A percentile compares a stretch with the other conserved stretches of the same genome.
These are phyloP conservation scores for Stagonosporopsis vannaccii DNA, from an alignment of 2,329 filamentous ascomycete genomes.

Conservation along the genomic window DNA sequence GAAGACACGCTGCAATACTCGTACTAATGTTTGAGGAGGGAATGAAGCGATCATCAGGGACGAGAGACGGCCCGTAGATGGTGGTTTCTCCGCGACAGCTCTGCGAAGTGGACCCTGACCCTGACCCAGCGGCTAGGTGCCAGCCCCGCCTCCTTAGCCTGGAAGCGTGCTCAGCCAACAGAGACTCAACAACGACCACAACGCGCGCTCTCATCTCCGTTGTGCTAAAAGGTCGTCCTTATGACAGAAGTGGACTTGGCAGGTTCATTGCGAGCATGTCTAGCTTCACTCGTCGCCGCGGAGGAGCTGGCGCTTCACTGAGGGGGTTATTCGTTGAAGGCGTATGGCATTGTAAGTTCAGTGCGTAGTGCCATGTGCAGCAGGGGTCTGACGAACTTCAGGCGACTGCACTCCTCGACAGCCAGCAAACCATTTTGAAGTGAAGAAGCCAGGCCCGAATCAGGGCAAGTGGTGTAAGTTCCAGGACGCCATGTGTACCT, in stretches of 20 bases:
- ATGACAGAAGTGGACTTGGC: not conserved
- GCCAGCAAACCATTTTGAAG: constrained; percentile 62
- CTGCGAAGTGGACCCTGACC: constrained; percentile 3
- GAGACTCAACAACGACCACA: not conserved
- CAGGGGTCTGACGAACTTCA: constrained; percentile 30
- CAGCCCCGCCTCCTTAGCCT: not conserved
- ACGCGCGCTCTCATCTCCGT: not conserved
- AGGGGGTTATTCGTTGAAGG: constrained; percentile 35
- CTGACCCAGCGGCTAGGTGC: not conserved
- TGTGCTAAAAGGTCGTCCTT: not conserved
- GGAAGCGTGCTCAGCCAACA: not conserved
- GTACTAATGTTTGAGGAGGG: not conserved
- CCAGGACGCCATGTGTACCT: not conserved
- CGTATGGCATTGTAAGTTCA: constrained; percentile 37
- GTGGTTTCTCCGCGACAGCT: not conserved
- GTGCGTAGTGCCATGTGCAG: not conserved
- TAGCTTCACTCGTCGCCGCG: constrained; percentile 14
- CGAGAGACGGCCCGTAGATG: constrained; percentile 3
- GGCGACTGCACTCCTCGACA: constrained; percentile 64
- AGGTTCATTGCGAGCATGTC: constrained; percentile 30
- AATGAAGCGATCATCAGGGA: not conserved
- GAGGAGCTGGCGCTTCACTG: constrained; percentile 16
- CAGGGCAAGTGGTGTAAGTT: constrained; percentile 60
- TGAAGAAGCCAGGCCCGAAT: constrained; percentile 65
- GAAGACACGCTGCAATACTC: not conserved